Conservation (phyloP, 148 eudicot species). For the Hydrangea macrophylla region DNA sequence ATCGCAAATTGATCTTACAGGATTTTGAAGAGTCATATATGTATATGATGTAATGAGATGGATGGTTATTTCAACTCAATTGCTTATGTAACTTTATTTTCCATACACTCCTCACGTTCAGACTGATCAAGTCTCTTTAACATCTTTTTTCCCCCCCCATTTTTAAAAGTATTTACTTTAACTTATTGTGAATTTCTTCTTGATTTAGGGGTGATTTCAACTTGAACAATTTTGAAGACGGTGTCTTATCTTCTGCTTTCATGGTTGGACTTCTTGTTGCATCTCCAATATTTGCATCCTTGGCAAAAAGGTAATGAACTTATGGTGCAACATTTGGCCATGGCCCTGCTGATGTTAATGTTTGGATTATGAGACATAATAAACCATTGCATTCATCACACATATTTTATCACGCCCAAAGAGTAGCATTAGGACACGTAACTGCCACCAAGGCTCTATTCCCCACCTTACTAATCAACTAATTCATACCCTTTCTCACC, state of each 20-base stretch:
- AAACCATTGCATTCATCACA: not conserved
- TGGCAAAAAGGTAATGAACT: conserved; percentile 64
- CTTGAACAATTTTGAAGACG: conserved; percentile 88
- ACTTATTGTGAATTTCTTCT: not conserved
- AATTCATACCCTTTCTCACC: too few relatives aligned
- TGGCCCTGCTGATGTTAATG: conserved; percentile 6
- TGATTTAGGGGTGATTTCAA: conserved; percentile 69
- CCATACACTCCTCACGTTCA: not conserved
- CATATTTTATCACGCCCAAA: too few relatives aligned
- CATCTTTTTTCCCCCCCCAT: not conserved
- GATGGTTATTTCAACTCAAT: not conserved
- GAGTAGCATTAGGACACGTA: too few relatives aligned
- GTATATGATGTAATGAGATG: not conserved
- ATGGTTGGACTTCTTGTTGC: conserved; percentile 96
- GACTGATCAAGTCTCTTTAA: not conserved
- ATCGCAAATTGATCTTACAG: too few relatives aligned
- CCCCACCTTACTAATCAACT: too few relatives aligned
- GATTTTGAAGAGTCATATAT: too few relatives aligned
- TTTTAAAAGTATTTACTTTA: not conserved
- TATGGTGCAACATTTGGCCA: conserved; percentile 3
- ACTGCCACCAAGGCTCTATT: too few relatives aligned
- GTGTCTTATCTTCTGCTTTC: conserved; percentile 93
- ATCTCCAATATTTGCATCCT: conserved; percentile 82
- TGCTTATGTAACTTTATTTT: not conserved
- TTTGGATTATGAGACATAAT: too few relatives aligned